A percentile compares a stretch with the other conserved stretches of the same genome.
These are phyloP conservation scores for Microstegium vimineum DNA, from an alignment of 176 grass and related monocot genomes.

Conservation along the genomic window DNA sequence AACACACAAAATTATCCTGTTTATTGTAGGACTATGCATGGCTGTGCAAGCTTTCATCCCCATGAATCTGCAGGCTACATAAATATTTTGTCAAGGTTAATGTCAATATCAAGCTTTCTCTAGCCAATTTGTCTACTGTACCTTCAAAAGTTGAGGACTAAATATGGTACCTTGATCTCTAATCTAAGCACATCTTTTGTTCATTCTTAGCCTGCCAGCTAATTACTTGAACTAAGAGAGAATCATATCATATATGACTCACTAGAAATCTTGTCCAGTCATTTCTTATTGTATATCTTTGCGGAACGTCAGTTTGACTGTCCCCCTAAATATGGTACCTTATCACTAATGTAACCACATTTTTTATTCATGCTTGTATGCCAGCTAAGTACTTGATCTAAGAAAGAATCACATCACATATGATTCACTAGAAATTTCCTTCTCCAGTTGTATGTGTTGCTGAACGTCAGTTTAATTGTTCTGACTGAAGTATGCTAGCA, in stretches of 20 bases:
- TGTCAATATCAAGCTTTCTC: slow-evolving; percentile 14
- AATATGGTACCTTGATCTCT: slow-evolving; percentile 5
- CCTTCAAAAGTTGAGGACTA: not conserved
- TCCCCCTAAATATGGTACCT: not conserved
- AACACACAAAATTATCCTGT: slow-evolving; percentile 24
- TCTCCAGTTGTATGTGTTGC: not conserved
- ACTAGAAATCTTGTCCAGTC: not conserved
- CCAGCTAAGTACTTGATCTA: not conserved
- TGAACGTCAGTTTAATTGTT: slow-evolving; percentile 7
- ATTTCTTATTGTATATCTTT: not conserved
- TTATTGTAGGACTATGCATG: slow-evolving; percentile 86
- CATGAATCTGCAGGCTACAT: slow-evolving; percentile 49
- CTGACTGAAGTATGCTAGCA: not conserved
- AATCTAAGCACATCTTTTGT: not conserved
- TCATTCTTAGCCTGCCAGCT: not conserved
- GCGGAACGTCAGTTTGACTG: not conserved
- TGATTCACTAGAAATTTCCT: not conserved
- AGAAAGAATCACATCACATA: not conserved
- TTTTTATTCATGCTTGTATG: not conserved
- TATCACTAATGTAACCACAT: not conserved
- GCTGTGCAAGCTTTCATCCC: slow-evolving; percentile 83
- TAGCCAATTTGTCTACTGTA: slow-evolving; percentile 3
- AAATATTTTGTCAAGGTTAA: slow-evolving; percentile 87
- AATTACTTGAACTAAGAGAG: not conserved
- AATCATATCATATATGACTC: not conserved